Base-by-base conservation (phyloP, 805 yeast genomes). In the Zygosaccharomyces kombuchaensis region DNA sequence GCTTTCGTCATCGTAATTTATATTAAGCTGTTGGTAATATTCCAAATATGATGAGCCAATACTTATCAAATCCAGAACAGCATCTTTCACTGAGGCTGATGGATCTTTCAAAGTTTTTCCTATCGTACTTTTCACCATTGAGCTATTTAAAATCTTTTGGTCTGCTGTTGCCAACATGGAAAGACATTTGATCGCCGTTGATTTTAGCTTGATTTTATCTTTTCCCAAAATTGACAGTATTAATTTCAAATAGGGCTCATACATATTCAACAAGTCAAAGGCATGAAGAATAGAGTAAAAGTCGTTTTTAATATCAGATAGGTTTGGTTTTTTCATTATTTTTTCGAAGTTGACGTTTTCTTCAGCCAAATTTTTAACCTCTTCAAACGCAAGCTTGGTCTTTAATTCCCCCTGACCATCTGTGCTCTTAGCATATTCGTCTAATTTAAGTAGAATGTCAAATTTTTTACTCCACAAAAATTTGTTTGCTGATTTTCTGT, bases 71-170 rank as follows among this genome's bases (percentile, higher is more conserved):
- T 86, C 93, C 23, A 88, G 66, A 2, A 82, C 82, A 0, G 95
- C 87, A 55, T 84, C 89, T 47, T 88, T 73, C 0, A 87, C 91
- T 32, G 82, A 74, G 0, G 95, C 80, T 2, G 88, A 84, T 0
- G 74, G 57, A 50, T 84, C 91, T 4, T 58, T 63, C 31, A 88
- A 64, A 37, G 80, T 67, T 8, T 62, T 67, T 1, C 78, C 67
- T 2, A 88, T 68, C 0, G 84, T 71, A 1, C 65, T 65, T 51
- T 74, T 80, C 6, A 87, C 74, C 8, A 66, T 65, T 1, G 80
- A 73, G 2, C 75, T 66, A 1, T 70, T 59, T 36, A 86, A 61
- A 17, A 87, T 65, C 0, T 66, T 47, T 0, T 80, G 73, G 40
- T 84, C 84, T 23, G 70, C 70, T 6, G 71, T 70, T 3, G 84